Evolutionary conservation across 2,329 filamentous ascomycete species (phyloP), one percentile per base, ranked within the genome.

Genomic region (Fusarium albosuccineum): DNA sequence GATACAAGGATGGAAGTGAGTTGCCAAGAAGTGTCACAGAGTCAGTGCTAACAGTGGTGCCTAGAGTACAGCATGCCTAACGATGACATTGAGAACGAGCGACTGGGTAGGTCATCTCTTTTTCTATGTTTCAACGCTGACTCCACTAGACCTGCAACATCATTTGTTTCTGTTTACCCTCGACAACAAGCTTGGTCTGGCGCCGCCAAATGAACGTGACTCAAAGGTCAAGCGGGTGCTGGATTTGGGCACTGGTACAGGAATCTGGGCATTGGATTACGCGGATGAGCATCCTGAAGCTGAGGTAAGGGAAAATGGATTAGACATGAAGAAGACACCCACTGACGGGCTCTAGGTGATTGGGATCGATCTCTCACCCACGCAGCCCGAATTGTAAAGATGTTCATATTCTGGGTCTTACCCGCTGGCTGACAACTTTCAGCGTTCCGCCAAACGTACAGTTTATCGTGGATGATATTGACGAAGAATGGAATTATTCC

Each of bases 401-500:
- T 14, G 3, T 26, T 16, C 3, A 6, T 13, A 4, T 37, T 13
- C 16, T 5, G 10, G 1, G 1, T 7, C 13, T 27, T 16, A 51
- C n/a, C n/a, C n/a, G n/a, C n/a, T n/a, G n/a, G 29, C 42, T 64
- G n/a, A 57, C n/a, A 30, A 14, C 22, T 2, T 40, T 3, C 1
- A n/a, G 62, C 9, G 58, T 55, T 2, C 54, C 62, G 1, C 62
- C 62, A 0, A 65, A 65, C 13, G 34, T 62, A 14, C 40, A 39
- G 6, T 66, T 66, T 16, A 26, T 60, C 1, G 36, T 66, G 5
- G 63, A 66, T 22, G 63, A 66, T 11, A 52, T 63, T 7, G 63
- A 66, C 3, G 59, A 66, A 17, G 51, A 59, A 33, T 66, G 60
- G 63, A 53, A 39, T 7, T 63, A 63, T 17, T 36, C 50, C 1